Conservation (phyloP, 1,284 basidiomycete genomes). For the Omphalotus olearius region DNA sequence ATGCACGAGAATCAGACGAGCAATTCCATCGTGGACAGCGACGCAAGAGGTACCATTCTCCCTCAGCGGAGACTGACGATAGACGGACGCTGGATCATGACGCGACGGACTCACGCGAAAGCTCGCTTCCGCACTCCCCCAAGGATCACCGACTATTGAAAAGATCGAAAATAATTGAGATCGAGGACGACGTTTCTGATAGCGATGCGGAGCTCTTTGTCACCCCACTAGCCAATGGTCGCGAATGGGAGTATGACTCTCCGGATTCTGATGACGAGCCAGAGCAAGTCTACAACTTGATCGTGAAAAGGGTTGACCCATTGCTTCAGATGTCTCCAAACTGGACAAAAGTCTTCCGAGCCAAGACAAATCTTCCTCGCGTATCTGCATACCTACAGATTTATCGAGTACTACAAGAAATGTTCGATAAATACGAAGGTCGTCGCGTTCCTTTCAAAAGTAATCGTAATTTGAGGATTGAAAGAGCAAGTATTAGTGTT, state of each 20-base stretch:
- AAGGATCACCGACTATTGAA: conserved; percentile 1
- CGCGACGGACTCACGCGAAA: not conserved
- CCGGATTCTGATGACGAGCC: conserved; percentile 29
- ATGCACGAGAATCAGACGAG: not conserved
- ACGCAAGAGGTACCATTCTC: conserved; percentile 11
- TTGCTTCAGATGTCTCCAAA: conserved; percentile 34
- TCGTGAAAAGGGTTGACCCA: conserved; percentile 35
- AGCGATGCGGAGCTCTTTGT: conserved; percentile 18
- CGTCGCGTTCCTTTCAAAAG: conserved; percentile 11
- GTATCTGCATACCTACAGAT: conserved; percentile 39
- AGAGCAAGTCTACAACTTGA: conserved; percentile 30
- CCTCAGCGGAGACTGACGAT: conserved; percentile 1
- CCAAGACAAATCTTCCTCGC: conserved; percentile 35
- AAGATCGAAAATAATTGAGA: not conserved
- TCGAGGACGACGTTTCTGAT: not conserved
- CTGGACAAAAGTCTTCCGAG: conserved; percentile 38
- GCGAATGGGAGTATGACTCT: conserved; percentile 21
- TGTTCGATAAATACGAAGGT: conserved; percentile 38
- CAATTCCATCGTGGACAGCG: not conserved
- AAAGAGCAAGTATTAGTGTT: conserved; percentile 27
- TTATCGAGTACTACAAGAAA: conserved; percentile 42
- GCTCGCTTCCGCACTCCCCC: not conserved
- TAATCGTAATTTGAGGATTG: conserved; percentile 6
- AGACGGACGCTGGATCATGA: not conserved
- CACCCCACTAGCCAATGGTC: conserved; percentile 9